Evolutionary conservation across 2,329 filamentous ascomycete species (phyloP), one percentile per base, ranked within the genome.

Genomic region (Fusarium sp.): DNA sequence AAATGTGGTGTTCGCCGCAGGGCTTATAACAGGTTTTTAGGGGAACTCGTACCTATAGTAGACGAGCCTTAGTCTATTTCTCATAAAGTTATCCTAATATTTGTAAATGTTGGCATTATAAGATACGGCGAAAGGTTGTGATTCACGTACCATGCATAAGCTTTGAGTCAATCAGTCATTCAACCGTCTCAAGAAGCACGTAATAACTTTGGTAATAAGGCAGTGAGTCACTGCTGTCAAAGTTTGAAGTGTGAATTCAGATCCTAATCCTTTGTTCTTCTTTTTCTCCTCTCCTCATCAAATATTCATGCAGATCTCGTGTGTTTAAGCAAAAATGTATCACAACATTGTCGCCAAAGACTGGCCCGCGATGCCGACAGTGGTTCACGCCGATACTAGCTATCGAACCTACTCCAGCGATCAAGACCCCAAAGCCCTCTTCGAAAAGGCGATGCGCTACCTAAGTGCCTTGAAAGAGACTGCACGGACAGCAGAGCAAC

Each of bases 341-440:
- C 10, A 17, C 17, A 43, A 22, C 7, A 43, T 26, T 10, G 15
- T 53, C 31, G 15, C 26, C 34, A 13, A 34, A 11, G 34, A 50
- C 22, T 64, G 61, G 61, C 61, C 61, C 22, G 7, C 10, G 4
- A 50, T 39, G 38, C 39, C 47, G 34, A 14, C 36, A 2, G 24
- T 47, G 6, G 57, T 69, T 8, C 47, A 19, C 0, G 22, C 54
- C 6, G 59, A 69, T 14, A 11, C 22, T 2, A 54, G 51, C 33
- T 71, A 71, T 22, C 52, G 65, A 2, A 40, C 28, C 15, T 64
- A 69, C 11, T 22, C 26, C 4, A n/a, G 4, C 5, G 54, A 60
- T 3, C 69, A 70, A 15, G 38, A 65, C 13, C 56, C 69, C 6
- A 21, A 44, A 8, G 22, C 11, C 2, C 50, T 72, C 11, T 72